Percentiles rank a stretch among this genome's conserved stretches.
Conservation (phyloP, 768 basidiomycete genomes). For the Porpolomopsis calyptriformis region DNA sequence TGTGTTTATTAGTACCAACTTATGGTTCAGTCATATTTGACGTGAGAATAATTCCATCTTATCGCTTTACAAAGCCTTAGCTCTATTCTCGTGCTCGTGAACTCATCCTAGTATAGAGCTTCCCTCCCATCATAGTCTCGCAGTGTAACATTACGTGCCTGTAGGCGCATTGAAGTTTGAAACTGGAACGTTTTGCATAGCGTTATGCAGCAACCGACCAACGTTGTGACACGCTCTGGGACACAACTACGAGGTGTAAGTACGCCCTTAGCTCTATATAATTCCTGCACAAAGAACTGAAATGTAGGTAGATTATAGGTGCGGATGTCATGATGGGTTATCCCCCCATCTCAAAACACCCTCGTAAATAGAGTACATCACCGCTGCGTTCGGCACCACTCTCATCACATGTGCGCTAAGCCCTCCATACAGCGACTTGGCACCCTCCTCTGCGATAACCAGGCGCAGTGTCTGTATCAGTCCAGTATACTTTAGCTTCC, state of each 20-base stretch:
- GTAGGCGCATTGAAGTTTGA: too few relatives aligned
- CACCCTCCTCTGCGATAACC: slow-evolving; percentile 85
- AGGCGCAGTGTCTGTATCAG: slow-evolving; percentile 75
- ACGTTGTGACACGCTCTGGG: too few relatives aligned
- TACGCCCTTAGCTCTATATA: too few relatives aligned
- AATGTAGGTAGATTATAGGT: too few relatives aligned
- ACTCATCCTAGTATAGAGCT: too few relatives aligned
- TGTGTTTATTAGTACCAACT: neutral
- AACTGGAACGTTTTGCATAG: too few relatives aligned
- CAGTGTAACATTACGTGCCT: slow-evolving; percentile 1
- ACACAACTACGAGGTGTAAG: too few relatives aligned
- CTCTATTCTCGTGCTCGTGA: too few relatives aligned
- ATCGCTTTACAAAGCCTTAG: neutral
- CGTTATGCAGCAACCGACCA: too few relatives aligned
- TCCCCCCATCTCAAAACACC: slow-evolving; percentile 58
- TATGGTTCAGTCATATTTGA: neutral
- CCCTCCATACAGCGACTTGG: slow-evolving; percentile 78
- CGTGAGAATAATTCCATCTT: neutral
- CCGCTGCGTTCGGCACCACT: slow-evolving; percentile 92
- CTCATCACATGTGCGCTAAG: slow-evolving; percentile 92
- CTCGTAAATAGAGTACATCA: slow-evolving; percentile 97
- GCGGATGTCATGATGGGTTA: too few relatives aligned
- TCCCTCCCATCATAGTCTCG: slow-evolving; percentile 4
- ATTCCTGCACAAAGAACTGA: too few relatives aligned
- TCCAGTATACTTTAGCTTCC: slow-evolving; percentile 75